These are phyloP conservation scores for Pseudozyma hubeiensis DNA, from an alignment of 1,284 basidiomycete species.

Conservation along the genomic window DNA sequence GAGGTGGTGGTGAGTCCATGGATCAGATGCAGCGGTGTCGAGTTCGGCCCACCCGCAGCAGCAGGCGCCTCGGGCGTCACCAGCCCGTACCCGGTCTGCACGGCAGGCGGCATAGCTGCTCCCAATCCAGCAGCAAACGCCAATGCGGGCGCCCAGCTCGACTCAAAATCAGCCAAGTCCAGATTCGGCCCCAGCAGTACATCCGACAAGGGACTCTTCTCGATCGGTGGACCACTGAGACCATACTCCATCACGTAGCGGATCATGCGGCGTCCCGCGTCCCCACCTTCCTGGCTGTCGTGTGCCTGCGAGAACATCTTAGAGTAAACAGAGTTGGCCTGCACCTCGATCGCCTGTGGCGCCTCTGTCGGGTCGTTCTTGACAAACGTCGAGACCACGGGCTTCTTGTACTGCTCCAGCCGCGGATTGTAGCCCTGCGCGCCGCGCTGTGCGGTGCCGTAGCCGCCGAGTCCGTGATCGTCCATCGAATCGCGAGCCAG, in stretches of 20 bases:
- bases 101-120: constrained; percentile 15
- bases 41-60: constrained; percentile 60
- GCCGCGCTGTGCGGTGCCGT: constrained; percentile 19
- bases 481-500: constrained; percentile 55
- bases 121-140: constrained; percentile 59
- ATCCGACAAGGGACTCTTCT: constrained; percentile 52
- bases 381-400: constrained; percentile 56
- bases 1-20: constrained; percentile 64
- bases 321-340: constrained; percentile 49
- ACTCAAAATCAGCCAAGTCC: constrained; percentile 62
- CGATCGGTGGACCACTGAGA: constrained; percentile 64
- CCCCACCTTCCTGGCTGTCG: constrained; percentile 33
- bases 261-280: constrained; percentile 32
- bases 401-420: constrained; percentile 55
- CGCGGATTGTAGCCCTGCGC: constrained; percentile 41
- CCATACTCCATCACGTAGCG: constrained; percentile 66
- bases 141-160: constrained; percentile 59
- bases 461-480: constrained; percentile 32
- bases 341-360: constrained; percentile 47
- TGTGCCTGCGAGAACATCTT: constrained; percentile 41
- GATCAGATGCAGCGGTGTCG: constrained; percentile 65
- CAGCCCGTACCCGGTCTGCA: constrained; percentile 45
- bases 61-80: constrained; percentile 34
- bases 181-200: constrained; percentile 59
- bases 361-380: constrained; percentile 38